Evolutionary conservation across 768 basidiomycete species (phyloP).

Genomic region (Pisolithus tinctorius): DNA sequence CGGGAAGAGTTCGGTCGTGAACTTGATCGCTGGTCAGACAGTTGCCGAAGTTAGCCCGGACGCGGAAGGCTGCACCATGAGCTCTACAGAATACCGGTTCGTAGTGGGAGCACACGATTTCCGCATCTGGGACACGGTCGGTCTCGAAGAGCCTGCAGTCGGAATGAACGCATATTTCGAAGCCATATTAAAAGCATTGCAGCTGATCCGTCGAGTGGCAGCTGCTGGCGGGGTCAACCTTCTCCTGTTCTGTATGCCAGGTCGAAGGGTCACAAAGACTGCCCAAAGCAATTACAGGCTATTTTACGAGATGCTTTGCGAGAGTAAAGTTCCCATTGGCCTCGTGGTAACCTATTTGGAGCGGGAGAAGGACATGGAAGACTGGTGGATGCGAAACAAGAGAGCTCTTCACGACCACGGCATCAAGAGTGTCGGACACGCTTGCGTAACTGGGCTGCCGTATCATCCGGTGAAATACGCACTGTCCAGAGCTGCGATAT

Average conservation of each 20-base stretch:
- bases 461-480: not conserved
- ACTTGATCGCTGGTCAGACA: constrained; percentile 7
- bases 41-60: constrained; percentile 17
- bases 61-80: constrained; percentile 24
- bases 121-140: constrained; percentile 15
- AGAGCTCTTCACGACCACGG: not conserved
- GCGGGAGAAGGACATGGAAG: constrained; percentile 15
- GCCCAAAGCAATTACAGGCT: constrained; percentile 7
- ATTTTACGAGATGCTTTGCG: constrained; percentile 11
- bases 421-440: not conserved
- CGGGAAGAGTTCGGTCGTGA: constrained; percentile 9
- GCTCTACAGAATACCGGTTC: constrained; percentile 3
- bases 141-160: constrained; percentile 7
- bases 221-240: constrained; percentile 8
- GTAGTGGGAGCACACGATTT: constrained; percentile 2
- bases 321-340: constrained; percentile 9
- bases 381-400: constrained; percentile 23
- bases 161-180: not conserved
- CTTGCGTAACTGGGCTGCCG: not conserved
- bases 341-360: constrained; percentile 14
- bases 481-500: not conserved
- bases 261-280: constrained; percentile 1
- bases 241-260: constrained; percentile 14
- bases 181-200: not conserved
- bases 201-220: not conserved